These are phyloP conservation scores for Buddleja alternifolia DNA, from an alignment of 257 asterid genomes.

Conservation along the genomic window DNA sequence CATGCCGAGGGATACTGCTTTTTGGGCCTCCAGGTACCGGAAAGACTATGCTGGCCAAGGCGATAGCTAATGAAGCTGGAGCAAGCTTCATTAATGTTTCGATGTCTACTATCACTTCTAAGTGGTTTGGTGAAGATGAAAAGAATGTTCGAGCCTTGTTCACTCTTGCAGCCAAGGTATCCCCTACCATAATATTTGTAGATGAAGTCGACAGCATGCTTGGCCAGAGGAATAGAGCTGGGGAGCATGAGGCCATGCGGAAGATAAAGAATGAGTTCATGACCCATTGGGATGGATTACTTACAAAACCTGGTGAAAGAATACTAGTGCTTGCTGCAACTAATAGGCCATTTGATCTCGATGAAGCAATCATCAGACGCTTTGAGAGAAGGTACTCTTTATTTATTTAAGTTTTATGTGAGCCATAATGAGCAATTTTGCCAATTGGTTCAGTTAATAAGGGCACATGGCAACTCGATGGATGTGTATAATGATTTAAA, in stretches of 20 bases:
- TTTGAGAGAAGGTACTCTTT: slow-evolving; percentile 72
- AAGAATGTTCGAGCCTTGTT: slow-evolving; percentile 84
- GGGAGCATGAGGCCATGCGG: slow-evolving; percentile 94
- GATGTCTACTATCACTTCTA: slow-evolving; percentile 82
- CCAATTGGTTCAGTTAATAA: too few relatives aligned
- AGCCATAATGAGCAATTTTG: not conserved
- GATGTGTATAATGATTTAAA: too few relatives aligned
- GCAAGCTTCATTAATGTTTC: slow-evolving; percentile 88
- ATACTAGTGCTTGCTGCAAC: slow-evolving; percentile 94
- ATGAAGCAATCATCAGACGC: slow-evolving; percentile 89
- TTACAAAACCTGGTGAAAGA: slow-evolving; percentile 72
- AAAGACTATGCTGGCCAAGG: slow-evolving; percentile 91
- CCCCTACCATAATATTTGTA: slow-evolving; percentile 89
- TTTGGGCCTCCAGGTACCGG: slow-evolving; percentile 97
- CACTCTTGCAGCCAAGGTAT: slow-evolving; percentile 83
- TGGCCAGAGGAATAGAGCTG: slow-evolving; percentile 73
- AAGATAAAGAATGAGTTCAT: slow-evolving; percentile 91
- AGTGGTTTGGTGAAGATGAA: slow-evolving; percentile 96
- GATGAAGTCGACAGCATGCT: slow-evolving; percentile 97
- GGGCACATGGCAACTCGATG: too few relatives aligned
- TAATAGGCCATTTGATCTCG: slow-evolving; percentile 90
- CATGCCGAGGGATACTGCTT: slow-evolving; percentile 83
- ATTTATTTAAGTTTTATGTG: not conserved
- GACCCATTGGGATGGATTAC: slow-evolving; percentile 89
- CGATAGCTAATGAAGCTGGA: slow-evolving; percentile 88